These are phyloP conservation scores for Euclidium syriacum DNA, from an alignment of 345 rosid species.

Conservation along the genomic window DNA sequence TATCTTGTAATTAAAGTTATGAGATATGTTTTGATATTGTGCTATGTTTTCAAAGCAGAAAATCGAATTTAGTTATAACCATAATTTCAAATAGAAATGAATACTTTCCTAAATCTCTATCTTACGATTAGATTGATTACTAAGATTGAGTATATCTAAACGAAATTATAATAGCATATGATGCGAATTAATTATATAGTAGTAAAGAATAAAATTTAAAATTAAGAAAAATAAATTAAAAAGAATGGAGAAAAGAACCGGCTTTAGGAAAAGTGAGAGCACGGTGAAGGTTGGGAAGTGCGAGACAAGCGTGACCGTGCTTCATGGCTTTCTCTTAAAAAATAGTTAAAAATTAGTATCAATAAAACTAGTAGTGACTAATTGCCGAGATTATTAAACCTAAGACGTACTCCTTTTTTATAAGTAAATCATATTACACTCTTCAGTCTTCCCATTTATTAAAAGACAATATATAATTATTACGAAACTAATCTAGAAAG, in stretches of 20 bases:
- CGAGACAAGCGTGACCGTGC: conserved; percentile 37
- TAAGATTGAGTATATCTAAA: not conserved
- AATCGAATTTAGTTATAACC: not conserved
- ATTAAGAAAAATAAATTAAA: not conserved
- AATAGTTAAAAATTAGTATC: not conserved
- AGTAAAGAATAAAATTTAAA: no score
- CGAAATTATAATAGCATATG: not conserved
- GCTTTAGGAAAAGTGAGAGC: conserved; percentile 19
- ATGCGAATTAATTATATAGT: not conserved
- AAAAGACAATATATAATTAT: no score
- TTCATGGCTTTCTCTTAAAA: conserved; percentile 22
- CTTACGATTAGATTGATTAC: not conserved
- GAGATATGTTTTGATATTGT: conserved; percentile 16
- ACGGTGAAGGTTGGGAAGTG: conserved; percentile 21
- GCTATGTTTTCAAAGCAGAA: not conserved
- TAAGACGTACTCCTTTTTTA: not conserved
- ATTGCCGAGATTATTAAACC: not conserved
- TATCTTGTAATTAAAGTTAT: conserved; percentile 1
- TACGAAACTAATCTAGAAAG: no score
- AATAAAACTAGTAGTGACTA: not conserved
- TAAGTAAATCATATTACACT: not conserved
- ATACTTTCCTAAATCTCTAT: not conserved
- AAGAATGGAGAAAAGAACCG: not conserved
- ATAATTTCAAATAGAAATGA: not conserved
- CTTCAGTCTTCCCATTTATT: no score